Evolutionary conservation across 768 basidiomycete genomes (phyloP).

Genomic region (Nevesoporus exiguus): DNA sequence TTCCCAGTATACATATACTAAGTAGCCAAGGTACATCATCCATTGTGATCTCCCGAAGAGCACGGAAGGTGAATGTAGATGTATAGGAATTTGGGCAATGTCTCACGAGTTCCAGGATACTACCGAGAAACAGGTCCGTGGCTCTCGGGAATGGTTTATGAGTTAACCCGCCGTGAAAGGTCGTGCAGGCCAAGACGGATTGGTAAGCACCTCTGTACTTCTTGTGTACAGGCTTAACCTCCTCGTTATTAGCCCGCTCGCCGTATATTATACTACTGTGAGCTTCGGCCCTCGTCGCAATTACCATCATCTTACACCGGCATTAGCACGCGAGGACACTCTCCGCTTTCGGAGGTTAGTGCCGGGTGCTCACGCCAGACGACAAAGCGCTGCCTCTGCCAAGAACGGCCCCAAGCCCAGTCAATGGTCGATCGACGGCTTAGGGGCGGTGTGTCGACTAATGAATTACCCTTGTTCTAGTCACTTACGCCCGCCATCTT

Average conservation of each 20-base stretch:
- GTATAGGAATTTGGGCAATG: not conserved
- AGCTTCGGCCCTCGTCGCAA: constrained; percentile 14
- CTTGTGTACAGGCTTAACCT: not conserved
- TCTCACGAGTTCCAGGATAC: constrained; percentile 48
- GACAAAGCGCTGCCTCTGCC: constrained; percentile 40
- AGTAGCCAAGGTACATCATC: constrained; percentile 57
- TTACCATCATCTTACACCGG: not conserved
- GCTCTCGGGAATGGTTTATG: not conserved
- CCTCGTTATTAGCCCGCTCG: constrained; percentile 56
- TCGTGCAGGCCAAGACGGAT: constrained; percentile 75
- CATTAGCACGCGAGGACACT: constrained; percentile 72
- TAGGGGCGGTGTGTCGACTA: constrained; percentile 48
- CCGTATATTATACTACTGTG: constrained; percentile 82
- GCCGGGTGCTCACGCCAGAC: constrained; percentile 41
- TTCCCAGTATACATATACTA: not conserved
- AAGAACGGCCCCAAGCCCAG: constrained; percentile 58
- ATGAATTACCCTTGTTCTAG: constrained; percentile 13
- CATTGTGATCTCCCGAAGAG: constrained; percentile 83
- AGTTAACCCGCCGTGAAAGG: constrained; percentile 39
- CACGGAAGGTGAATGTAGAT: constrained; percentile 59
- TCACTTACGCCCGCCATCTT: not conserved
- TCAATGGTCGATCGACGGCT: constrained; percentile 63
- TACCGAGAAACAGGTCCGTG: constrained; percentile 80
- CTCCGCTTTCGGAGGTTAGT: constrained; percentile 53
- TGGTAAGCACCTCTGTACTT: constrained; percentile 39